A percentile compares a stretch with the other conserved stretches of the same genome.
Conservation (phyloP, 192 early-diverging fungal genomes). For the Backusella luteola region DNA sequence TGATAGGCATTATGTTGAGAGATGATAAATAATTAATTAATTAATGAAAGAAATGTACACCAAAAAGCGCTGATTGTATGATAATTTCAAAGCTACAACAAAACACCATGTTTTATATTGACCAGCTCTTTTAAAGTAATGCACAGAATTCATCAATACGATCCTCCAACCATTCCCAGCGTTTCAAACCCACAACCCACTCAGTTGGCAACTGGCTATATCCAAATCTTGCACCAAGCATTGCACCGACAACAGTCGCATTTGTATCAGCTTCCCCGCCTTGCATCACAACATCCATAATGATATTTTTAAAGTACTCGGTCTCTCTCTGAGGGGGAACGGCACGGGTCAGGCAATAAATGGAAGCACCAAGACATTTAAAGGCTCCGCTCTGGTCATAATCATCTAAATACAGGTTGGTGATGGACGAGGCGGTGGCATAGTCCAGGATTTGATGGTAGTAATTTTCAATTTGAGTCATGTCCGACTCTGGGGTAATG, state of each 20-base stretch:
- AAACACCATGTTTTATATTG: neutral
- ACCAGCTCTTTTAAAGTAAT: conserved; percentile 20
- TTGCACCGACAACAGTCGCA: conserved; percentile 32
- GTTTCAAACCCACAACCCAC: conserved; percentile 39
- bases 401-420: neutral
- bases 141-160: conserved; percentile 34
- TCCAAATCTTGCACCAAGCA: conserved; percentile 34
- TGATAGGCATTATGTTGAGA: neutral
- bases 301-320: conserved; percentile 27
- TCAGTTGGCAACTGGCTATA: conserved; percentile 32
- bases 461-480: conserved; percentile 18
- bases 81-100: neutral
- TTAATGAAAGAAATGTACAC: neutral
- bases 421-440: neutral
- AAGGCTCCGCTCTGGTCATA: conserved; percentile 13
- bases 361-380: conserved; percentile 29
- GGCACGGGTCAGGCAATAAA: conserved; percentile 30
- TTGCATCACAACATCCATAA: conserved; percentile 38
- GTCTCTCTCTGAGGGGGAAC: conserved; percentile 21
- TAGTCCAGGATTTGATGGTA: conserved; percentile 26
- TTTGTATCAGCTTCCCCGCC: conserved; percentile 38
- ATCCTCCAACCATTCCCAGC: conserved; percentile 40
- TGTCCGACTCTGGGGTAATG: conserved; percentile 24
- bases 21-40: neutral
- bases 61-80: neutral